These are phyloP conservation scores for Nothopassalora personata DNA, from an alignment of 2,329 filamentous ascomycete species.

Conservation along the genomic window DNA sequence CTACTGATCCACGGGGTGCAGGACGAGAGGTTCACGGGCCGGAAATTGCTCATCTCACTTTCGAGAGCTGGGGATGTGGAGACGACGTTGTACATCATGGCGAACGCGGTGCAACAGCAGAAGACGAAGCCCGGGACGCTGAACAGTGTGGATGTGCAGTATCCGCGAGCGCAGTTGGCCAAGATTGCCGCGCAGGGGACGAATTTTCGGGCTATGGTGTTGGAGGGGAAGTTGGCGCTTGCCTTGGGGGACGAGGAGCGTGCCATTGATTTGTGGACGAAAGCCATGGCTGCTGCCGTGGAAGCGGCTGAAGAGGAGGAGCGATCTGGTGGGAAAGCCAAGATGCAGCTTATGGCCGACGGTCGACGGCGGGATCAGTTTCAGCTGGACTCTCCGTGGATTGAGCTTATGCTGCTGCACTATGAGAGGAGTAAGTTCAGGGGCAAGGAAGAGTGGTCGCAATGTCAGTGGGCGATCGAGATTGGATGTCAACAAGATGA, in stretches of 20 bases:
- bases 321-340: background rate
- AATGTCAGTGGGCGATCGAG: slow-evolving; percentile 31
- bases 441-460: slow-evolving; percentile 13
- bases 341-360: background rate
- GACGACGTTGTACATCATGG: slow-evolving; percentile 24
- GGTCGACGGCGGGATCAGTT: slow-evolving; percentile 5
- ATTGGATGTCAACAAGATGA: slow-evolving; percentile 39
- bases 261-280: slow-evolving; percentile 26
- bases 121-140: slow-evolving; percentile 16
- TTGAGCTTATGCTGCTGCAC: slow-evolving; percentile 27
- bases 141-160: slow-evolving; percentile 12
- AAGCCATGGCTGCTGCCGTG: slow-evolving; percentile 22
- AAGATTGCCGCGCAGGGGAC: slow-evolving; percentile 19
- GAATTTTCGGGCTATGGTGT: slow-evolving; percentile 25
- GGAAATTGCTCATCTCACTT: slow-evolving; percentile 22
- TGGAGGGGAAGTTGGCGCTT: slow-evolving; percentile 28
- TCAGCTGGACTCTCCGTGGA: slow-evolving; percentile 31
- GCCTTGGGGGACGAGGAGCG: slow-evolving; percentile 21
- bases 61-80: slow-evolving; percentile 21
- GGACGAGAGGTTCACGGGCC: slow-evolving; percentile 9
- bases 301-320: slow-evolving; percentile 5
- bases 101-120: slow-evolving; percentile 14
- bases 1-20: background rate
- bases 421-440: slow-evolving; percentile 5
- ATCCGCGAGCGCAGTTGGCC: slow-evolving; percentile 19